Evolutionary conservation across 2,329 filamentous ascomycete species (phyloP), one percentile per base, ranked within the genome.

Genomic region (Diatrype stigma): DNA sequence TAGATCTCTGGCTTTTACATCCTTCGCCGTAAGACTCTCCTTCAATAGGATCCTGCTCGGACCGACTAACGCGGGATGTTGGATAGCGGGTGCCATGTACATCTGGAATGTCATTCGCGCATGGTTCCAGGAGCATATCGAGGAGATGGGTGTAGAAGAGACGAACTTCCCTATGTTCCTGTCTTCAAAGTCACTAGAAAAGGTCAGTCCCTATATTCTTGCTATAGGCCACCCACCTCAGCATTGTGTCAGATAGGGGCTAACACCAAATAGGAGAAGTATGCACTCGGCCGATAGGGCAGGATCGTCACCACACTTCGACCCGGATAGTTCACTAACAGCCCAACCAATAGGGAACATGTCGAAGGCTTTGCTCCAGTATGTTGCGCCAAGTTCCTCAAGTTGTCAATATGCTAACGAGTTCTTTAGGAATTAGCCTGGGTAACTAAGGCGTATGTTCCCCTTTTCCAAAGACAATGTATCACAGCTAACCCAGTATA

Each of bases 1-100:
- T 89, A 96, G 74, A 93, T 97, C 55, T 90, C 92, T n/a, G 90
- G 92, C 46, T 96, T 95, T 76, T 97, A 96, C 72, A 94, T 97
- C 69, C 81, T 96, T 70, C 92, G 90, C 55, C 85, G 76, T 77
- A 60, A 56, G 53, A 48, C 19, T 16, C 28, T 21, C 12, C 8
- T 10, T 17, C 35, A n/a, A 37, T 28, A 28, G 19, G 14, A 12
- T 28, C 26, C 5, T 44, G 8, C 14, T 14, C 12, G 12, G 8
- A 17, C 40, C 12, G 21, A 19, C 40, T 44, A 23, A 44, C 16
- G 21, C 7, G 21, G 26, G 22, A 19, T 11, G 12, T 12, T 19
- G 40, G 21, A 44, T n/a, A 62, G 60, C 82, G 48, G 71, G 80
- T 32, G 75, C 81, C 56, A 86, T 86, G 82, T 79, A 84, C 68